Evolutionary conservation across 805 yeast genomes (phyloP).

Genomic region (Candida sithepensis): DNA sequence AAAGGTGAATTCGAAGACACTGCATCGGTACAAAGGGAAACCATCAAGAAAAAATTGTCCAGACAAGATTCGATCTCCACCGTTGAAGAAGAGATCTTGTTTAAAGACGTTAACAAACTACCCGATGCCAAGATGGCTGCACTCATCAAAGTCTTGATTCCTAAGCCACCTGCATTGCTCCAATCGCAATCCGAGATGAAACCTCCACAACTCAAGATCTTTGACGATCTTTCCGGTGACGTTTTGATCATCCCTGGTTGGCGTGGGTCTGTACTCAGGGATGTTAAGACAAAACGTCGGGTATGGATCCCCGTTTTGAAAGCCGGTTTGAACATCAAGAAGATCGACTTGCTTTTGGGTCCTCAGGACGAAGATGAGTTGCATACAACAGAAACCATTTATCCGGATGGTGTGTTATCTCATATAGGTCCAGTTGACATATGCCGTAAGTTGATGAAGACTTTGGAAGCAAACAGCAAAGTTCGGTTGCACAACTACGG

Average conservation of each 20-base stretch:
- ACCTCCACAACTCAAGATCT: constrained; percentile 42
- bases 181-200: constrained; percentile 17
- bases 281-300: constrained; percentile 56
- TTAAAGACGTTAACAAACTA: constrained; percentile 49
- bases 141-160: constrained; percentile 53
- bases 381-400: constrained; percentile 46
- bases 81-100: constrained; percentile 58
- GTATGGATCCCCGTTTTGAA: constrained; percentile 82
- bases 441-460: constrained; percentile 55
- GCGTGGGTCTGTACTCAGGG: constrained; percentile 76
- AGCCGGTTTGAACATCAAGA: constrained; percentile 75
- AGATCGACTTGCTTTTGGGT: constrained; percentile 68
- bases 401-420: constrained; percentile 73
- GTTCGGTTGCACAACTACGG: constrained; percentile 71
- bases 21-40: constrained; percentile 24
- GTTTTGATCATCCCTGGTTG: constrained; percentile 83
- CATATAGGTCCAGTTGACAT: constrained; percentile 89
- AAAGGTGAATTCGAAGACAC: background rate
- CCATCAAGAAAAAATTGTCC: constrained; percentile 38
- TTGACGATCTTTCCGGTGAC: constrained; percentile 68
- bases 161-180: constrained; percentile 21
- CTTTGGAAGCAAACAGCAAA: constrained; percentile 51
- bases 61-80: constrained; percentile 59
- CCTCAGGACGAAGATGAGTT: constrained; percentile 69
- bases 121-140: constrained; percentile 72